phyloP scores from a whole-genome alignment of 2,329 filamentous ascomycete species.

The Dryadomyces quercivorus region DNA sequence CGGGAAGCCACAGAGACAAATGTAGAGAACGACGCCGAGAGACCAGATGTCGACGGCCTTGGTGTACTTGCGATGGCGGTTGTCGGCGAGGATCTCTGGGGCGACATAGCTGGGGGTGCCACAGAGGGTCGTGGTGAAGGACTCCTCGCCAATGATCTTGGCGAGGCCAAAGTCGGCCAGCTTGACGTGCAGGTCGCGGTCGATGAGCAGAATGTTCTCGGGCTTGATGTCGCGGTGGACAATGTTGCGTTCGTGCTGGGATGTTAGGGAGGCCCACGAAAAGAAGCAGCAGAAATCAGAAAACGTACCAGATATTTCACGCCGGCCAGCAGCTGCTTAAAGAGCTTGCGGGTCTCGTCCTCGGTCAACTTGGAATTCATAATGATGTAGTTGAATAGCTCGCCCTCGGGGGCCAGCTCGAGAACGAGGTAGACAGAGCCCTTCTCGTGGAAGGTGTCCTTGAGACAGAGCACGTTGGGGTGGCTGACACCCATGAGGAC shows the following conservation, averaged over 20 bases:
- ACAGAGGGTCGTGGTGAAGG: constrained; percentile 90
- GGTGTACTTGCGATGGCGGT: constrained; percentile 75
- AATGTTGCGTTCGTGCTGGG: constrained; percentile 87
- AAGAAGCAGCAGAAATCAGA: background rate
- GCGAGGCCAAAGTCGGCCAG: constrained; percentile 92
- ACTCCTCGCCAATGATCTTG: constrained; percentile 97
- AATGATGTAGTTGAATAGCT: constrained; percentile 92
- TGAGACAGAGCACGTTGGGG: constrained; percentile 81
- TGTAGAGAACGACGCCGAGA: constrained; percentile 93
- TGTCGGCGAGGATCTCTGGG: constrained; percentile 82
- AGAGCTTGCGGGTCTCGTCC: constrained; percentile 72
- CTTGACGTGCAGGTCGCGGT: constrained; percentile 78
- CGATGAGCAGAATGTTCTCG: constrained; percentile 83
- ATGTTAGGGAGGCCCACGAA: background rate
- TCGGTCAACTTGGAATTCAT: constrained; percentile 82
- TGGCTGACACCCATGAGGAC: constrained; percentile 97
- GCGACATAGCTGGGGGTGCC: constrained; percentile 97
- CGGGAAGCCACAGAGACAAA: constrained; percentile 91
- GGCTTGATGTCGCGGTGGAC: constrained; percentile 97
- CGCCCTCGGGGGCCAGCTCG: constrained; percentile 83
- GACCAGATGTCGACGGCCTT: constrained; percentile 96
- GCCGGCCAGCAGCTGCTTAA: constrained; percentile 82
- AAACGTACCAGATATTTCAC: constrained; percentile 80
- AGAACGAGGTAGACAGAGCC: constrained; percentile 86
- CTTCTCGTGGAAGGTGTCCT: constrained; percentile 86